Evolutionary conservation across 164 flowering plant genomes (phyloP).

Genomic region (Liquidambar formosana): DNA sequence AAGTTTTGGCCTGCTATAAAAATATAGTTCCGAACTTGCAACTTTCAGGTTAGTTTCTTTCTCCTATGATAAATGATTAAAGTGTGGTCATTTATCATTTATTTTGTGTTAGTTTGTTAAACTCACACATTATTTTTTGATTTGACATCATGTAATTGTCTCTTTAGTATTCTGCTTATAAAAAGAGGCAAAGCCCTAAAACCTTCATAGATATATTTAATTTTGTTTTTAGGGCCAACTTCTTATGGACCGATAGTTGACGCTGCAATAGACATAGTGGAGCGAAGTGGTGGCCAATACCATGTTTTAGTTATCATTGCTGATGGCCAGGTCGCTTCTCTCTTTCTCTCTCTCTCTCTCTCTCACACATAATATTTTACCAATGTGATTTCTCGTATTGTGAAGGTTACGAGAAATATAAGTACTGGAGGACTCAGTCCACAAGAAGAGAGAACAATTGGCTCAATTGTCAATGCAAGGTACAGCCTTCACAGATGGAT

Average conservation of each 20-base stretch:
- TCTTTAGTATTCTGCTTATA: too few relatives aligned
- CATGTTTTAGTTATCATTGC: slow-evolving; percentile 76
- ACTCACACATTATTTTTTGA: too few relatives aligned
- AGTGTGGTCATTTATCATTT: too few relatives aligned
- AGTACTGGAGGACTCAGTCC: slow-evolving; percentile 46
- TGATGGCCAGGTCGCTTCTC: slow-evolving; percentile 65
- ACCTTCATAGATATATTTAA: slow-evolving; percentile 2
- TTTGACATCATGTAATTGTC: too few relatives aligned
- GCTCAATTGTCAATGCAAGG: slow-evolving; percentile 69
- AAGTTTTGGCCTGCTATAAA: slow-evolving; percentile 66
- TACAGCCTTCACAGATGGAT: slow-evolving; percentile 16
- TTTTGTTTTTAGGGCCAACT: slow-evolving; percentile 58
- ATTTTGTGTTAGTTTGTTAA: too few relatives aligned
- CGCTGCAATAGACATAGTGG: slow-evolving; percentile 74
- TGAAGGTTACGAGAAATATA: slow-evolving; percentile 64
- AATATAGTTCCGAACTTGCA: slow-evolving; percentile 48
- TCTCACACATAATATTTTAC: not conserved
- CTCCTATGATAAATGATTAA: too few relatives aligned
- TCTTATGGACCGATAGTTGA: slow-evolving; percentile 74
- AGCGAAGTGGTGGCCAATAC: slow-evolving; percentile 62
- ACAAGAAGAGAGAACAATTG: slow-evolving; percentile 57
- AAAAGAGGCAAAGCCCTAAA: too few relatives aligned
- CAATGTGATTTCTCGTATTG: not conserved
- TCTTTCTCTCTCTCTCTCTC: not conserved
- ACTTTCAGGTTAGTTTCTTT: slow-evolving; percentile 49